A percentile compares a stretch with the other conserved stretches of the same genome.
phyloP scores from a whole-genome alignment of 768 basidiomycete species.

The Glaciozyma martinii region DNA sequence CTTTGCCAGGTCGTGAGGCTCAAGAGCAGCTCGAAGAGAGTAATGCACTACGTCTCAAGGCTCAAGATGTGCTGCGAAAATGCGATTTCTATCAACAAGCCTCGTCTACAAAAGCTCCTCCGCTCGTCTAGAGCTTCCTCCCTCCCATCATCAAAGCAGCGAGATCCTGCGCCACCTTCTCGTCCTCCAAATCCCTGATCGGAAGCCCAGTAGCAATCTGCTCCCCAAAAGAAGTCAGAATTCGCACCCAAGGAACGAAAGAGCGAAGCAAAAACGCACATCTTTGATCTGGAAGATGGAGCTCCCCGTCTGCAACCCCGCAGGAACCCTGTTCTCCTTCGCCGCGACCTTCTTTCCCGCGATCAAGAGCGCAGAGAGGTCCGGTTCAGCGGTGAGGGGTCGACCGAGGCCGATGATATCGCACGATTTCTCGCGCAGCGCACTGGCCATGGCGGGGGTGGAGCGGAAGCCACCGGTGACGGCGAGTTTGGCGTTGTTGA shows the following conservation, averaged over 20 bases:
- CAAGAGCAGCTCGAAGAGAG: too few species aligned
- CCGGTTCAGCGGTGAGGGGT: slow-evolving; percentile 37
- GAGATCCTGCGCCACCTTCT: background rate
- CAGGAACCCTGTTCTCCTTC: slow-evolving; percentile 29
- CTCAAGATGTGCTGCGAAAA: too few species aligned
- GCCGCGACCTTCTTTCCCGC: slow-evolving; percentile 32
- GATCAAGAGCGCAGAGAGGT: slow-evolving; percentile 35
- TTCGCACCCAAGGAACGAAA: background rate
- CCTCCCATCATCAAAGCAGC: background rate
- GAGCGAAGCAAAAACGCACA: background rate
- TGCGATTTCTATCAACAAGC: background rate
- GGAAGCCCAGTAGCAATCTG: background rate
- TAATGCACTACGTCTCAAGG: too few species aligned
- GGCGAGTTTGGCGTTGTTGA: slow-evolving; percentile 34
- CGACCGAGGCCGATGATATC: slow-evolving; percentile 38
- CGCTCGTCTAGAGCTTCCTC: background rate
- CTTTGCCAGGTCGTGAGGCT: too few species aligned
- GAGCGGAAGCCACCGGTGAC: slow-evolving; percentile 40
- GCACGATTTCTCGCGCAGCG: slow-evolving; percentile 20
- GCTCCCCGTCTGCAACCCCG: slow-evolving; percentile 17
- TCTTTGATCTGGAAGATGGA: slow-evolving; percentile 23
- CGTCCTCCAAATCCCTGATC: background rate
- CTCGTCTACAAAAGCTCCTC: background rate
- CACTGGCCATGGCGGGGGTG: slow-evolving; percentile 34
- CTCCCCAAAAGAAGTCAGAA: background rate